Conservation (phyloP, 768 basidiomycete genomes). For the Suillus bovinus region DNA sequence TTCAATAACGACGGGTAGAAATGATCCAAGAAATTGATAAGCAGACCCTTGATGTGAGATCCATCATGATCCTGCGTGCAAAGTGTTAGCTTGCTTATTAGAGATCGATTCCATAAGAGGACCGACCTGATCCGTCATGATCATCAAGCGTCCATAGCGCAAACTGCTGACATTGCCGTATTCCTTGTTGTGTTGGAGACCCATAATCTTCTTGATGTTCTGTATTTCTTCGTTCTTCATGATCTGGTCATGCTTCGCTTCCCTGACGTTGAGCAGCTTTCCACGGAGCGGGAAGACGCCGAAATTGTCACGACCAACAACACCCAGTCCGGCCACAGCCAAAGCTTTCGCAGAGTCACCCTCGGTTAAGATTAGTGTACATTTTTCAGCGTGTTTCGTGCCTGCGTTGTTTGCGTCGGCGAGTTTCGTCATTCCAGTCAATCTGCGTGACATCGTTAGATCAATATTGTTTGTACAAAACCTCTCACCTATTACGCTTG, state of each 20-base stretch:
- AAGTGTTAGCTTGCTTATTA: constrained; percentile 1
- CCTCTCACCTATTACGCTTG: constrained; percentile 76
- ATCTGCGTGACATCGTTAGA: constrained; percentile 42
- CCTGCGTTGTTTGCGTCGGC: constrained; percentile 98
- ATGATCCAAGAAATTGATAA: constrained; percentile 97
- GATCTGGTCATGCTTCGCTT: constrained; percentile 93
- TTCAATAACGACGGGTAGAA: constrained; percentile 95
- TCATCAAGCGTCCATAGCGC: constrained; percentile 95
- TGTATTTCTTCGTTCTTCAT: constrained; percentile 98
- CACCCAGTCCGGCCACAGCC: constrained; percentile 90
- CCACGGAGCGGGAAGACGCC: constrained; percentile 98
- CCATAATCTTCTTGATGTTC: constrained; percentile 98
- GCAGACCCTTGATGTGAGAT: constrained; percentile 99
- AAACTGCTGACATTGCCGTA: constrained; percentile 68
- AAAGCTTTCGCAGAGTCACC: constrained; percentile 98
- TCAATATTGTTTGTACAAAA: not conserved
- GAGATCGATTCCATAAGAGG: not conserved
- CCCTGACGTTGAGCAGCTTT: constrained; percentile 95
- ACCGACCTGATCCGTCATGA: constrained; percentile 98
- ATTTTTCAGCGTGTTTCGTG: constrained; percentile 72
- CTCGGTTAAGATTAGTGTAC: constrained; percentile 96
- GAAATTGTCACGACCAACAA: constrained; percentile 95
- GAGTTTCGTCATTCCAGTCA: constrained; percentile 90
- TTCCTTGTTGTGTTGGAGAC: constrained; percentile 90
- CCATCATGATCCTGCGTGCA: constrained; percentile 90